Evolutionary conservation across 2,329 filamentous ascomycete species (phyloP).

Genomic region (Didymella keratinophila): DNA sequence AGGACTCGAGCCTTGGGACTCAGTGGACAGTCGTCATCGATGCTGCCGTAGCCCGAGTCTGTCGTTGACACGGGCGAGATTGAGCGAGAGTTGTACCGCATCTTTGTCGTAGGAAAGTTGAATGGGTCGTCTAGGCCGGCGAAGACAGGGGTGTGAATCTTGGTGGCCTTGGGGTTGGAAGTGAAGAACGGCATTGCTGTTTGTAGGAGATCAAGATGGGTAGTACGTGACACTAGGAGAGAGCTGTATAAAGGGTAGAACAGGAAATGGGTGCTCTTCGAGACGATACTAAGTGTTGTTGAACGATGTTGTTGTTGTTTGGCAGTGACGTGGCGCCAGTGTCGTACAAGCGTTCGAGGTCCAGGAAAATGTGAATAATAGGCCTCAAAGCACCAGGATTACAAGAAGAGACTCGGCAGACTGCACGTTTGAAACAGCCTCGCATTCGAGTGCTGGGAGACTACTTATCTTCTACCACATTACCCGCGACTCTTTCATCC

Average conservation of each 20-base stretch:
- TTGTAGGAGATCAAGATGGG: too few relatives aligned
- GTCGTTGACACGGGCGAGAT: background rate
- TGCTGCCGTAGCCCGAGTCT: constrained; percentile 29
- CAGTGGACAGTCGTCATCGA: constrained; percentile 5
- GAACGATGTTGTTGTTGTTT: constrained; percentile 1
- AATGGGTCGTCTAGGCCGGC: constrained; percentile 19
- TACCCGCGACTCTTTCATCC: background rate
- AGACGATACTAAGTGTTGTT: background rate
- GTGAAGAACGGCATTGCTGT: constrained; percentile 14
- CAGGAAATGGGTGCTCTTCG: too few relatives aligned
- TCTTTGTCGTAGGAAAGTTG: constrained; percentile 12
- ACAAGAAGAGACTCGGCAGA: background rate
- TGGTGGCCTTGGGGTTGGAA: background rate
- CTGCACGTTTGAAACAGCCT: constrained; percentile 3
- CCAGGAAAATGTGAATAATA: background rate
- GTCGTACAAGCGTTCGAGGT: background rate
- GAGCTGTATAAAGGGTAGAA: too few relatives aligned
- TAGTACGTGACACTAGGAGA: too few relatives aligned
- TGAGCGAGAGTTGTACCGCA: constrained; percentile 2
- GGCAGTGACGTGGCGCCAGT: constrained; percentile 4
- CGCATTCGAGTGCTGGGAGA: background rate
- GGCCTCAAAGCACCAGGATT: background rate
- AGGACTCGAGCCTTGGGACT: background rate
- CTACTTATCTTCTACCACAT: constrained; percentile 10
- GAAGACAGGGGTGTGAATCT: constrained; percentile 3